Percentiles rank a stretch among this genome's conserved stretches.
phyloP scores from a whole-genome alignment of 2,329 filamentous ascomycete genomes.

The Arthroderma sp. region DNA sequence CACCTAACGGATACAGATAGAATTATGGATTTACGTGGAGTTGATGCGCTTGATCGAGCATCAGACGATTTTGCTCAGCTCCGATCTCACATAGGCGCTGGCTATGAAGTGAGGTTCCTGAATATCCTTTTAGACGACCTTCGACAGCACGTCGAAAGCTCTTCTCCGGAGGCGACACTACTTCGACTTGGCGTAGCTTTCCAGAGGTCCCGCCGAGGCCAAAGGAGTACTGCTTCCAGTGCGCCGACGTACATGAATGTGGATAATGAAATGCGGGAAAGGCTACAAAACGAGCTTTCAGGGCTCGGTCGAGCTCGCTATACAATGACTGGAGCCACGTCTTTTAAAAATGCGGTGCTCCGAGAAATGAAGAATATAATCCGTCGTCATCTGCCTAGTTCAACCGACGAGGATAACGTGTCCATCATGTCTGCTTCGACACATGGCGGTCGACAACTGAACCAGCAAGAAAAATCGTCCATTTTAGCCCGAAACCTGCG shows the following conservation, averaged over 20 bases:
- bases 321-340: constrained; percentile 66
- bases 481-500: constrained; percentile 79
- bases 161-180: constrained; percentile 61
- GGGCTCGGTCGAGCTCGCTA: constrained; percentile 74
- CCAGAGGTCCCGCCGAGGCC: constrained; percentile 56
- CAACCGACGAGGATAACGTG: constrained; percentile 84
- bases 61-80: constrained; percentile 64
- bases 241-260: constrained; percentile 70
- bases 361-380: constrained; percentile 81
- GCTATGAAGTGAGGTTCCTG: constrained; percentile 71
- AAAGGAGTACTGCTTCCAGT: constrained; percentile 53
- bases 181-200: constrained; percentile 74
- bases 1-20: constrained; percentile 20
- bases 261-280: constrained; percentile 56
- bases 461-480: constrained; percentile 78
- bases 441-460: constrained; percentile 53
- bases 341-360: constrained; percentile 71
- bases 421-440: constrained; percentile 81
- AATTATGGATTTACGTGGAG: constrained; percentile 58
- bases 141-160: constrained; percentile 62
- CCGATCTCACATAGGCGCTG: constrained; percentile 70
- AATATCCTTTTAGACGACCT: constrained; percentile 67
- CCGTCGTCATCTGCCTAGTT: constrained; percentile 73
- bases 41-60: constrained; percentile 69
- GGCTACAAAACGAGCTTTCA: constrained; percentile 57